These are phyloP conservation scores for Fibroporia radiculosa DNA, from an alignment of 768 basidiomycete genomes.

Conservation along the genomic window DNA sequence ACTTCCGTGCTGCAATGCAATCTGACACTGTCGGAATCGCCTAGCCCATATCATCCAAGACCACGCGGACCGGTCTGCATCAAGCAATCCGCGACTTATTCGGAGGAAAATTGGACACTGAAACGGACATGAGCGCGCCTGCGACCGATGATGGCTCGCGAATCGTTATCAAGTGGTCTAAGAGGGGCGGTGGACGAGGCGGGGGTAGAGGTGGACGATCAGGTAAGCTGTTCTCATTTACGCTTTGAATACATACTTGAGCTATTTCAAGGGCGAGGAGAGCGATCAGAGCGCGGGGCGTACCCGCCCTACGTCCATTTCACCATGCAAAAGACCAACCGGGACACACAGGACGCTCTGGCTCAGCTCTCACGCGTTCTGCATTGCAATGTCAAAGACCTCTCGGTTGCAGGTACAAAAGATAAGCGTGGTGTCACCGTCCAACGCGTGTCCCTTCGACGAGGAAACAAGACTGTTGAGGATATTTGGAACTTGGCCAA, in stretches of 20 bases:
- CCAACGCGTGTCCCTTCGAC: slow-evolving; percentile 78
- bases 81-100: slow-evolving; percentile 75
- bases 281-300: slow-evolving; percentile 48
- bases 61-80: slow-evolving; percentile 76
- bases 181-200: slow-evolving; percentile 39
- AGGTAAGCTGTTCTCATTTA: background rate
- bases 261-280: slow-evolving; percentile 22
- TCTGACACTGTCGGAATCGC: slow-evolving; percentile 4
- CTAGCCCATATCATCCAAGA: slow-evolving; percentile 81
- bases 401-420: slow-evolving; percentile 92
- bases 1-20: background rate
- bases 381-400: slow-evolving; percentile 70
- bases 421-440: slow-evolving; percentile 97
- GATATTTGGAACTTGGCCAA: slow-evolving; percentile 83
- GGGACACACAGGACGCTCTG: slow-evolving; percentile 94
- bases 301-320: slow-evolving; percentile 92
- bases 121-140: slow-evolving; percentile 50
- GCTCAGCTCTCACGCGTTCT: slow-evolving; percentile 69
- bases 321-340: slow-evolving; percentile 93
- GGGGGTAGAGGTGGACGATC: slow-evolving; percentile 40
- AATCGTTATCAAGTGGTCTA: slow-evolving; percentile 76
- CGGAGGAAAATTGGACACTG: slow-evolving; percentile 75
- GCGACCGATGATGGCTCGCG: slow-evolving; percentile 61
- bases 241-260: background rate
- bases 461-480: slow-evolving; percentile 70